phyloP scores from a whole-genome alignment of 805 yeast species.

The Yarrowia sp. region DNA sequence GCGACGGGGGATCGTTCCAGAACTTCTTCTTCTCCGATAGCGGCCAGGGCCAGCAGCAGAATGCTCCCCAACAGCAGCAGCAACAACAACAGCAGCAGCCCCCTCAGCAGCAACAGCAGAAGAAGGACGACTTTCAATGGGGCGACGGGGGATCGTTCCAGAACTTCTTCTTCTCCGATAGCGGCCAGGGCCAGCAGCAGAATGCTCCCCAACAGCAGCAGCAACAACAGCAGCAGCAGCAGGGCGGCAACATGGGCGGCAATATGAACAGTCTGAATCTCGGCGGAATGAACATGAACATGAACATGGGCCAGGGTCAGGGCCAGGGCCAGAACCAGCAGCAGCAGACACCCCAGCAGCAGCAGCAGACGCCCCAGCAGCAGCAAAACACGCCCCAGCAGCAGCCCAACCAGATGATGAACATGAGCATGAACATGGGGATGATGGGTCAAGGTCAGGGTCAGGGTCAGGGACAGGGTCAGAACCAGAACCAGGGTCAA shows the following conservation, averaged over 20 bases:
- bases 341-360: neutral
- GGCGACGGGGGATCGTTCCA: slow-evolving; percentile 35
- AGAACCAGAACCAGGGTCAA: neutral
- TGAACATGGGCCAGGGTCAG: slow-evolving; percentile 32
- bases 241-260: slow-evolving; percentile 43
- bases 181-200: slow-evolving; percentile 46
- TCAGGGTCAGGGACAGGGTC: neutral
- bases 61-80: slow-evolving; percentile 45
- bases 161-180: slow-evolving; percentile 40
- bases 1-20: slow-evolving; percentile 34
- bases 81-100: slow-evolving; percentile 41
- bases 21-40: slow-evolving; percentile 40
- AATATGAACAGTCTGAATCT: slow-evolving; percentile 35
- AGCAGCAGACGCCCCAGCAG: slow-evolving; percentile 12
- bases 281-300: slow-evolving; percentile 25
- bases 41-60: slow-evolving; percentile 47
- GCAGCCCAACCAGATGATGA: slow-evolving; percentile 33
- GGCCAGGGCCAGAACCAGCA: slow-evolving; percentile 43
- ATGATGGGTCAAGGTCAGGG: slow-evolving; percentile 26
- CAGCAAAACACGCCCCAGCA: slow-evolving; percentile 36
- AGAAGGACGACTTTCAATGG: slow-evolving; percentile 35
- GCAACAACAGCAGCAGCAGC: slow-evolving; percentile 40
- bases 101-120: slow-evolving; percentile 38
- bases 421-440: slow-evolving; percentile 25
- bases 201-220: slow-evolving; percentile 46